A percentile compares a stretch with the other conserved stretches of the same genome.
These are phyloP conservation scores for Vitis hybrid DNA, from an alignment of 177 flowering plant species.

Conservation along the genomic window DNA sequence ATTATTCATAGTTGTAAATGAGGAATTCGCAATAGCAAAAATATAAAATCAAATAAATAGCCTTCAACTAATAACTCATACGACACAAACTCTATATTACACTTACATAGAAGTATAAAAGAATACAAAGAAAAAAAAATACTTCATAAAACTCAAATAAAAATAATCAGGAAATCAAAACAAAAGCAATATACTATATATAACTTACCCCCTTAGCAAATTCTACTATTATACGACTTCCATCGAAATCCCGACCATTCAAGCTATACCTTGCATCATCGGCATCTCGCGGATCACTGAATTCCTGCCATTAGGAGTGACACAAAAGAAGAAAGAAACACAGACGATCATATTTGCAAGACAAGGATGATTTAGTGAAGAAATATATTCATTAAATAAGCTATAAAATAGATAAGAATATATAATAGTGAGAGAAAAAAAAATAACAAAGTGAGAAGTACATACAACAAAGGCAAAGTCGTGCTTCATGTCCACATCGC, in stretches of 20 bases:
- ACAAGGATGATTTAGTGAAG: neutral
- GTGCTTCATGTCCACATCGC: constrained; percentile 98
- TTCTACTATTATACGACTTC: constrained; percentile 84
- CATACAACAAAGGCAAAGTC: constrained; percentile 96
- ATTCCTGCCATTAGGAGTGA: constrained; percentile 55
- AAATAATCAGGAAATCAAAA: neutral
- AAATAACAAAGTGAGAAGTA: constrained; percentile 15
- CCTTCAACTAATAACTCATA: too few relatives aligned
- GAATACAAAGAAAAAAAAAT: neutral
- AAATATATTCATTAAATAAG: neutral
- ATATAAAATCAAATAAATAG: too few relatives aligned
- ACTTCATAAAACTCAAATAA: neutral
- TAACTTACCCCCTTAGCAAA: constrained; percentile 76
- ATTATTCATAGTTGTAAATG: too few relatives aligned
- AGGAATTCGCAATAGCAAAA: too few relatives aligned
- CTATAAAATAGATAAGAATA: neutral
- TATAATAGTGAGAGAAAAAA: neutral
- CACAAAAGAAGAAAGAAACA: constrained; percentile 12
- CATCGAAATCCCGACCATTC: constrained; percentile 81
- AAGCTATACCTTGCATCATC: constrained; percentile 87
- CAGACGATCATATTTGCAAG: constrained; percentile 26
- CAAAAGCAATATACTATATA: neutral
- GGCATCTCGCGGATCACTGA: constrained; percentile 92
- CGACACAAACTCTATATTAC: too few relatives aligned
- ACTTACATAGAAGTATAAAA: neutral